Evolutionary conservation across 1,284 basidiomycete genomes (phyloP).

Genomic region (Anthracocystis panici-leucophaei): DNA sequence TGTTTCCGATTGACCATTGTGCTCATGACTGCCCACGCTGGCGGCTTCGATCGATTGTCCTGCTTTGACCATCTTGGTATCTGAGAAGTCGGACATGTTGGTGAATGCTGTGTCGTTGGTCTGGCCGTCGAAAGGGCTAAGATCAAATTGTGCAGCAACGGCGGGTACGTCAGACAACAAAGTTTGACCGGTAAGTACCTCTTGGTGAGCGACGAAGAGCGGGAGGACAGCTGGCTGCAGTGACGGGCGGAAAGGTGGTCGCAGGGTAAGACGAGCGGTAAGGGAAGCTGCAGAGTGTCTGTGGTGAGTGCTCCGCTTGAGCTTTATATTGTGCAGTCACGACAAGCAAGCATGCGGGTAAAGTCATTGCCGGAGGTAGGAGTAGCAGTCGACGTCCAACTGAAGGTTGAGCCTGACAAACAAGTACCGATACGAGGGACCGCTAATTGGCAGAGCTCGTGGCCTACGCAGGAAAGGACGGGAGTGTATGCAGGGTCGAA

Average conservation of each 20-base stretch:
- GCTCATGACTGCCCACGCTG: conserved; percentile 18
- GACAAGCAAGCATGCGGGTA: background rate
- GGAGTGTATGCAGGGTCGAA: no score
- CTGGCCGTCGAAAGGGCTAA: background rate
- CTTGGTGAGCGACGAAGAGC: no score
- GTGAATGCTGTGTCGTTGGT: background rate
- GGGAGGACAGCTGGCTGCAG: background rate
- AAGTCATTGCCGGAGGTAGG: background rate
- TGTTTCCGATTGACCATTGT: conserved; percentile 15
- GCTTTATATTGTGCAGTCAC: background rate
- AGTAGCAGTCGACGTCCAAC: background rate
- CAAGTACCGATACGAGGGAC: no score
- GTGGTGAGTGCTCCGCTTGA: background rate
- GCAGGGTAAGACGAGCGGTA: background rate
- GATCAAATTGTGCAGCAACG: background rate
- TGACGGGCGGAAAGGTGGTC: background rate
- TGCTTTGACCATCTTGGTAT: conserved; percentile 12
- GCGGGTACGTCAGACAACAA: no score
- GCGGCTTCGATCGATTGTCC: conserved; percentile 19
- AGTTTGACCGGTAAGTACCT: no score
- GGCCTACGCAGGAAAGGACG: no score
- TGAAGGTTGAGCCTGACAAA: background rate
- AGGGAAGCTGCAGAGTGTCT: background rate
- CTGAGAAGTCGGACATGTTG: conserved; percentile 23
- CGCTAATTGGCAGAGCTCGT: no score